Evolutionary conservation across 2,329 filamentous ascomycete species (phyloP).

Genomic region (Blastomyces parvus): DNA sequence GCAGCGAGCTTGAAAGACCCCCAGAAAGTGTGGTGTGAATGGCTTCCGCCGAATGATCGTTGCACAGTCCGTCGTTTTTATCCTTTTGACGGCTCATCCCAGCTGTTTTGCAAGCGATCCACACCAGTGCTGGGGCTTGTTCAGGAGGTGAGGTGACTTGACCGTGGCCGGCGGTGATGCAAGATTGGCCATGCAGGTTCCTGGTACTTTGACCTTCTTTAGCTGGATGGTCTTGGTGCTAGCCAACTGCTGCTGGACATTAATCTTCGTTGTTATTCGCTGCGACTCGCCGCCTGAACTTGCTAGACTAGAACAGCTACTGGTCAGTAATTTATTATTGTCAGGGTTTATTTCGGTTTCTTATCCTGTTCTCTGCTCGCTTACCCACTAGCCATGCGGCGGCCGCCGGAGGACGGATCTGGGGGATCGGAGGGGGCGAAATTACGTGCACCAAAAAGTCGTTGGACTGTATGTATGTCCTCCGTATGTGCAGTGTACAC

Average conservation of each 20-base stretch:
- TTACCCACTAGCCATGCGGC: constrained; percentile 1
- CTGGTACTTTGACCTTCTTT: not conserved
- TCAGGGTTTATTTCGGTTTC: constrained; percentile 1
- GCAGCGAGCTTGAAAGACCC: not conserved
- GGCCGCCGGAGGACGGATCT: not conserved
- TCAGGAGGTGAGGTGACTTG: constrained; percentile 6
- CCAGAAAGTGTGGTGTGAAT: not conserved
- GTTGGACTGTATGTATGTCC: not conserved
- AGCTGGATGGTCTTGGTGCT: not conserved
- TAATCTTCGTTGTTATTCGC: not conserved
- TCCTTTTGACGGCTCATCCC: constrained; percentile 9
- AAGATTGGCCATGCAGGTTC: constrained; percentile 6
- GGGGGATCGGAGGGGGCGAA: not conserved
- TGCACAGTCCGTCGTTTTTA: constrained; percentile 15
- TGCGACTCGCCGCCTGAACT: not conserved
- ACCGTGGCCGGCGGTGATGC: constrained; percentile 4
- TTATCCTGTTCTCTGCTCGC: constrained; percentile 1
- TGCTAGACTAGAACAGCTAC: not conserved
- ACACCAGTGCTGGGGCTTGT: constrained; percentile 1
- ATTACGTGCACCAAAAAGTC: not conserved
- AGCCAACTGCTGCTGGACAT: not conserved
- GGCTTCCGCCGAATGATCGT: constrained; percentile 10
- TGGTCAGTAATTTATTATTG: constrained; percentile 1
- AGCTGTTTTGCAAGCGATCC: constrained; percentile 11
- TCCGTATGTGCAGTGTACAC: too few species aligned